Percentiles rank a stretch among this genome's conserved stretches.
Conservation (phyloP, 1,139 yeast species). For the Pichia terricola region DNA sequence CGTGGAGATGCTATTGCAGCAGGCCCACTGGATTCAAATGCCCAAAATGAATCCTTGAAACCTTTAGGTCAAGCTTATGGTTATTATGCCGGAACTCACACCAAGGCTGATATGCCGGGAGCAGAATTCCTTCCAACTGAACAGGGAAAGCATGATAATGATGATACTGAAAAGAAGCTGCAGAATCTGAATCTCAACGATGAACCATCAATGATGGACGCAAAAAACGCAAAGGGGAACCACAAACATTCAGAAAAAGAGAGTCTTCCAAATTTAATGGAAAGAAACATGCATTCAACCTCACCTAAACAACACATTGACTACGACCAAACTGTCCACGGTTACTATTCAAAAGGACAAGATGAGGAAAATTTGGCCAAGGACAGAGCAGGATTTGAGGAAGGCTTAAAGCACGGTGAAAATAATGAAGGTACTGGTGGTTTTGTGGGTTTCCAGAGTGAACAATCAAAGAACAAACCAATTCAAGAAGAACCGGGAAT, state of each 20-base stretch:
- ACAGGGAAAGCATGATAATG: not conserved
- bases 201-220: not conserved
- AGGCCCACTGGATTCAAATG: not conserved
- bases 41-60: not conserved
- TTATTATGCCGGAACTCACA: conserved; percentile 2
- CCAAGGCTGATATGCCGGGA: not conserved
- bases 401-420: not conserved
- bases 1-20: not conserved
- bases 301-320: no score
- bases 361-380: not conserved
- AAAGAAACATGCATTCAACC: no score
- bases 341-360: no score
- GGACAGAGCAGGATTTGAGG: no score
- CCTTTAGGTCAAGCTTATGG: not conserved
- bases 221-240: not conserved
- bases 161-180: not conserved
- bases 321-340: no score
- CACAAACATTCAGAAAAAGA: not conserved
- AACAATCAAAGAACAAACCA: no score
- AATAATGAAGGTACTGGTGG: not conserved
- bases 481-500: no score
- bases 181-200: not conserved
- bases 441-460: not conserved
- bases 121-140: not conserved
- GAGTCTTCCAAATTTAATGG: no score